A percentile compares a stretch with the other conserved stretches of the same genome.
Evolutionary conservation across 345 rosid genomes (phyloP).

Genomic region (Salix viminalis): DNA sequence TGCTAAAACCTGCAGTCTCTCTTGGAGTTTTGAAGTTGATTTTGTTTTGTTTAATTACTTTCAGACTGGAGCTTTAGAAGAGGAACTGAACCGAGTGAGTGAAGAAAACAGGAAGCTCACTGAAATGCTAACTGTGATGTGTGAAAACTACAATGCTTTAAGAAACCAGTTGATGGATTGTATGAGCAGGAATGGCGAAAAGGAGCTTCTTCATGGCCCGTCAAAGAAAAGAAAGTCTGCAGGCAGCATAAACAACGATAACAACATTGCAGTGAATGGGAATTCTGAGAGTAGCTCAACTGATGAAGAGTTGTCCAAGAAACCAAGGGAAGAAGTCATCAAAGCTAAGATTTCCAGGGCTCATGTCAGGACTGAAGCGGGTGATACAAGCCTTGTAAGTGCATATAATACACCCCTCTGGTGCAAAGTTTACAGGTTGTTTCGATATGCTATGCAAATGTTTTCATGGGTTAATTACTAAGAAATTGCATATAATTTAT

Average conservation of each 20-base stretch:
- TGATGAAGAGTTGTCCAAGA: constrained; percentile 80
- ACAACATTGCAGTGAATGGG: constrained; percentile 33
- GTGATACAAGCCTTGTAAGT: constrained; percentile 79
- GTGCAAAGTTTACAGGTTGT: not conserved
- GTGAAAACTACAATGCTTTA: constrained; percentile 71
- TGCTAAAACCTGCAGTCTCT: not conserved
- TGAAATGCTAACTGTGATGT: constrained; percentile 66
- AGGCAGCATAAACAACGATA: constrained; percentile 30
- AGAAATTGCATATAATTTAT: not conserved
- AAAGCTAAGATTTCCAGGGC: constrained; percentile 64
- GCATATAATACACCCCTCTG: not conserved
- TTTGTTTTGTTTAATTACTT: not conserved
- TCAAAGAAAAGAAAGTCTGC: constrained; percentile 79
- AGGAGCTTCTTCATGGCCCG: constrained; percentile 40
- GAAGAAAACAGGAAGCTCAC: constrained; percentile 86
- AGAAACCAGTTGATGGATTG: constrained; percentile 54
- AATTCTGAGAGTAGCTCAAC: constrained; percentile 84
- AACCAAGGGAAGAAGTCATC: constrained; percentile 65
- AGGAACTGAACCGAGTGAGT: constrained; percentile 72
- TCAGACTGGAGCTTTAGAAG: constrained; percentile 53
- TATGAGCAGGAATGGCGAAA: constrained; percentile 42
- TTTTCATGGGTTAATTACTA: not conserved
- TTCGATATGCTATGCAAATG: not conserved
- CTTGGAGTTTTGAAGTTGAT: not conserved
- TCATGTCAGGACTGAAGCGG: constrained; percentile 58